Base-by-base conservation (phyloP, 768 basidiomycete species). In the Collybiopsis confluens region DNA sequence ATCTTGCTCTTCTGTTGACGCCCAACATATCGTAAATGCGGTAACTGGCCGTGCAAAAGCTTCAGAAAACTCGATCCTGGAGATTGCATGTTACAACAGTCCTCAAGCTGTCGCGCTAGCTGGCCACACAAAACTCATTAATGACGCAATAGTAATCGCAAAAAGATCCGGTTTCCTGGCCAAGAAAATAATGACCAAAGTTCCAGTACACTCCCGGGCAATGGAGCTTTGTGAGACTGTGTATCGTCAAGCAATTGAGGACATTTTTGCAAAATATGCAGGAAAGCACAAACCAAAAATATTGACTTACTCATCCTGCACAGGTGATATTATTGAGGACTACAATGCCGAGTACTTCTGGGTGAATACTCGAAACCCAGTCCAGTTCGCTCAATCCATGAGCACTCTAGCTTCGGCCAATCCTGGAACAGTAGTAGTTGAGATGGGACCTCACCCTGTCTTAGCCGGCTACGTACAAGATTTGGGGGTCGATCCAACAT, bases 41-140 rank as follows among this genome's bases (percentile, higher is more conserved):
- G 40, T 60, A 27, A 18, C 21, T 36, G 49, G 45, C 45, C n/a
- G n/a, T n/a, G 23, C 21, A 40, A 47, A 44, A 43, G 24, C 21
- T 40, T 16, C 35, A 8, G 52, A 7, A 61, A 55, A 8, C 4
- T 27, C 24, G 6, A 47, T 63, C 20, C 56, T 76, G 26, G 71
- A 74, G n/a, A 60, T 79, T 24, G 75, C 66, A 0, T 75, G 74
- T 56, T 73, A 67, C 63, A 79, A 79, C 52, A 54, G 70, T 6
- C 64, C 65, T 1, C 56, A 64, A 8, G 70, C 75, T 7, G 62
- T 77, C 20, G 64, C 72, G 1, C 50, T 78, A 24, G 62, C 77
- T 4, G 77, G 77, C 1, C 54, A 58, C 6, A 56, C 58, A 26
- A 33, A 30, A 1, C 44, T 60, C n/a, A 51, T 72, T 21, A 70